Base-by-base conservation (phyloP, 1,139 yeast species). In the Candida buenavistaensis region DNA sequence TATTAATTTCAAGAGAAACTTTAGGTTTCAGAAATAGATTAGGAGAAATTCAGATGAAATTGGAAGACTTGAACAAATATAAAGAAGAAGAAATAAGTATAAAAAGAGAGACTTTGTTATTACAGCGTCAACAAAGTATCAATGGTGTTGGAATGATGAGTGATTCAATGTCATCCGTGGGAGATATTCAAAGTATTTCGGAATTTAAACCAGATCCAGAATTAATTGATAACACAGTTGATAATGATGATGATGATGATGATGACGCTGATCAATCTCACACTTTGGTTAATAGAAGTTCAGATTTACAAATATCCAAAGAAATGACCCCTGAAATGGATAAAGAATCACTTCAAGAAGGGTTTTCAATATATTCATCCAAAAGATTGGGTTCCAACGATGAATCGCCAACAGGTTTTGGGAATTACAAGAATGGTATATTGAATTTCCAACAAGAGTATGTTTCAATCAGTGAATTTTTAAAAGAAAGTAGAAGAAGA, bases 11-110 rank as follows among this genome's bases (percentile, higher is more conserved):
- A 14, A 61, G 64, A 32, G 86, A 81, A 45, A 64, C 80, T 6
- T 57, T 59, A n/a, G 63, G 66, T 25, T 80, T 81, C 53, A 82
- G 78, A 43, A 58, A 64, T 34, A 75, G 74, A 45, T 59, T 82
- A 28, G 41, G 44, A 15, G 41, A 38, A 57, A 63, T 17, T 55
- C 62, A 30, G 57, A 77, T 25, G 64, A 70, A 40, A 67, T 64
- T 35, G 63, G 75, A 43, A 53, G 75, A 38, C 52, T 55, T 37
- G 28, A 36, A 27, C 33, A 45, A 32, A 23, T 41, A 26, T 15
- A 43, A 38, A 17, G 36, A 41, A 29, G 41, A 40, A 21, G 41
- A 42, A 28, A 23, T 33, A 7, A 14, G 16, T 15, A 15, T 37
- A 10, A 34, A 33, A 24, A 30, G 33, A 26, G 35, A 39, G 28